A percentile compares a stretch with the other conserved stretches of the same genome.
Evolutionary conservation across 176 grass and related monocot species (phyloP).

Genomic region (Avena eriantha): DNA sequence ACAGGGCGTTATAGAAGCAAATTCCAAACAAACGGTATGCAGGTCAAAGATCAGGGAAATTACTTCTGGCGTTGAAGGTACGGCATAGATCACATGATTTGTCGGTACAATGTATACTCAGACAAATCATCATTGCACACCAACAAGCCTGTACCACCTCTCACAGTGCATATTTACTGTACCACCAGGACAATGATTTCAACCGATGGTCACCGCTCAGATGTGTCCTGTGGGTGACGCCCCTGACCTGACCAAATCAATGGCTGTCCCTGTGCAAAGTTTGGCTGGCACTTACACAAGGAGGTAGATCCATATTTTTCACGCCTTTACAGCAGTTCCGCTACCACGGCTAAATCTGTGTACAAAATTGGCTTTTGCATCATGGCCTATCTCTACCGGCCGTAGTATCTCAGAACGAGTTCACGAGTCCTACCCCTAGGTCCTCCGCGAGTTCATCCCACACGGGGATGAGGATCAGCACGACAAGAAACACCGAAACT

Average conservation of each 20-base stretch:
- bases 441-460: slow-evolving; percentile 98
- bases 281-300: slow-evolving; percentile 6
- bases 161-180: background rate
- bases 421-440: slow-evolving; percentile 82
- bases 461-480: slow-evolving; percentile 81
- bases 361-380: slow-evolving; percentile 57
- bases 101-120: background rate
- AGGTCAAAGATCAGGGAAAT: background rate
- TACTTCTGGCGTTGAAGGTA: background rate
- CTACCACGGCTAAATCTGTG: background rate
- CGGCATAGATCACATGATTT: background rate
- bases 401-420: slow-evolving; percentile 61
- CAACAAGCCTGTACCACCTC: background rate
- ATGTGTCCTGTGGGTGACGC: background rate
- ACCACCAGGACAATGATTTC: background rate
- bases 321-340: slow-evolving; percentile 34
- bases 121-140: background rate
- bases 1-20: too few relatives aligned
- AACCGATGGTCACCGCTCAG: background rate
- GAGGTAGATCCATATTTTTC: background rate
- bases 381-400: slow-evolving; percentile 37
- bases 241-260: slow-evolving; percentile 3
- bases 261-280: background rate
- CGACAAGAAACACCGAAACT: slow-evolving; percentile 68
- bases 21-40: too few relatives aligned